phyloP scores from a whole-genome alignment of 1,284 basidiomycete species.

The Porogramme epimiltina region DNA sequence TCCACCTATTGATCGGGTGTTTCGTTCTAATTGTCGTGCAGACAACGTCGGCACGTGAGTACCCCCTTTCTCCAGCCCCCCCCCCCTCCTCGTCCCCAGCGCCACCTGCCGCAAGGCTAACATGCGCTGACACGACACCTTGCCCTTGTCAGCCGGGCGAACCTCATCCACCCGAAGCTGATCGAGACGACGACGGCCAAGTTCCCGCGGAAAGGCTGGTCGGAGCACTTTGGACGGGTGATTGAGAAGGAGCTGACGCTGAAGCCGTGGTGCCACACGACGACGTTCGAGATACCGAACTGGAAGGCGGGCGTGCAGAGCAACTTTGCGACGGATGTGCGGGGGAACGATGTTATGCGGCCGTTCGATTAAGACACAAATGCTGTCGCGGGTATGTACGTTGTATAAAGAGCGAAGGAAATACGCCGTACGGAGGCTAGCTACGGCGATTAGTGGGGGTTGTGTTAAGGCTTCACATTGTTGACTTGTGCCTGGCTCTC shows the following conservation, averaged over 20 bases:
- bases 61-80: neutral
- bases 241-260: constrained; percentile 49
- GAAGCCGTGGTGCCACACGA: constrained; percentile 56
- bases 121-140: too few species aligned
- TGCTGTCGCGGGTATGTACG: too few species aligned
- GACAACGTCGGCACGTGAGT: constrained; percentile 52
- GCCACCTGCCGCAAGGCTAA: too few species aligned
- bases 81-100: too few species aligned
- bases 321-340: constrained; percentile 51
- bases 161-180: constrained; percentile 45
- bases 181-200: constrained; percentile 44
- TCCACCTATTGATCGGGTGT: too few species aligned
- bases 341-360: constrained; percentile 46
- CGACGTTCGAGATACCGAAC: constrained; percentile 48
- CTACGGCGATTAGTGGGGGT: too few species aligned
- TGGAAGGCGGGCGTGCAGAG: constrained; percentile 48
- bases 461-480: too few species aligned
- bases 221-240: constrained; percentile 45
- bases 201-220: constrained; percentile 51
- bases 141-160: constrained; percentile 44
- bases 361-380: constrained; percentile 35
- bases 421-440: too few species aligned
- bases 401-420: too few species aligned
- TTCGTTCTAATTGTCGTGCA: constrained; percentile 11
- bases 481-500: too few species aligned